These are phyloP conservation scores for Strobilomyces echinocephalus DNA, from an alignment of 768 basidiomycete genomes.

Conservation along the genomic window DNA sequence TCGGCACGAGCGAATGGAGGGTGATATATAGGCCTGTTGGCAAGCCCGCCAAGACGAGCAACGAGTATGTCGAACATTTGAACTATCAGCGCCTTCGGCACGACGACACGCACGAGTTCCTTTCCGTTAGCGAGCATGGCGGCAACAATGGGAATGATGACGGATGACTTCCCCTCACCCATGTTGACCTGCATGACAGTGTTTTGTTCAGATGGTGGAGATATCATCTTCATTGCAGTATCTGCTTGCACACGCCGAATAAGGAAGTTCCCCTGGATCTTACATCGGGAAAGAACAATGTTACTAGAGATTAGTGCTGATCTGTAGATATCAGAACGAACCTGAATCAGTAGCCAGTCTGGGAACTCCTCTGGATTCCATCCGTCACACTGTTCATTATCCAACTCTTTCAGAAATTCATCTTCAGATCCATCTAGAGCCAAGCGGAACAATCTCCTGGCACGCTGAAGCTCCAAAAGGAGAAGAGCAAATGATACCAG, in stretches of 20 bases:
- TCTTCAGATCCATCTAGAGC: constrained; percentile 17
- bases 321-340: not conserved
- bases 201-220: constrained; percentile 31
- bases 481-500: constrained; percentile 27
- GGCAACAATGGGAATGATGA: not conserved
- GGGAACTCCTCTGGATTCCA: constrained; percentile 13
- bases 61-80: constrained; percentile 46
- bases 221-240: constrained; percentile 41
- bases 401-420: constrained; percentile 27
- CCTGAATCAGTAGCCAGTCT: constrained; percentile 44
- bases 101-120: constrained; percentile 41
- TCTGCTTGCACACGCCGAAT: constrained; percentile 31
- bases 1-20: constrained; percentile 35
- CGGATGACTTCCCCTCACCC: not conserved
- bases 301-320: too few species aligned
- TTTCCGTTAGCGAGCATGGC: constrained; percentile 38
- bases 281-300: not conserved
- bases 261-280: constrained; percentile 35
- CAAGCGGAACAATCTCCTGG: constrained; percentile 12
- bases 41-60: constrained; percentile 37
- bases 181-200: constrained; percentile 32
- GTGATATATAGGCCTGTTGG: constrained; percentile 42
- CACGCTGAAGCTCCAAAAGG: constrained; percentile 15
- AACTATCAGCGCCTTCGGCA: constrained; percentile 37
- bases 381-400: constrained; percentile 2